Conservation (phyloP, 805 yeast genomes). For the Deakozyma indianensis region DNA sequence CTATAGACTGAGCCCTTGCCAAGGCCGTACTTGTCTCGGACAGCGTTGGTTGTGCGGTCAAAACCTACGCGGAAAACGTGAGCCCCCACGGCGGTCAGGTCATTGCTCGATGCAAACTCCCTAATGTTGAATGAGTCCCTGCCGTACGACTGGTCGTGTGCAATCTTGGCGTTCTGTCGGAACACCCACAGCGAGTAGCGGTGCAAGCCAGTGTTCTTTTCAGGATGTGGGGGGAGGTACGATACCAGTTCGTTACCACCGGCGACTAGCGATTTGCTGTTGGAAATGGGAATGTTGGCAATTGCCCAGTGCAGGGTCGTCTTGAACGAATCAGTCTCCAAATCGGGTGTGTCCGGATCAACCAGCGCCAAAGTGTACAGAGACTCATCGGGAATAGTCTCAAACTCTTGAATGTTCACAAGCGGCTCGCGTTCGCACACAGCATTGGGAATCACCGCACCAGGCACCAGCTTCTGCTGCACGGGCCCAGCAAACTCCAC, state of each 20-base stretch:
- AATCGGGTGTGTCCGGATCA: slow-evolving; percentile 84
- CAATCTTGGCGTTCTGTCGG: slow-evolving; percentile 37
- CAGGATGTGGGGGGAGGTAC: slow-evolving; percentile 77
- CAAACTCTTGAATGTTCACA: slow-evolving; percentile 62
- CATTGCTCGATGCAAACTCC: slow-evolving; percentile 38
- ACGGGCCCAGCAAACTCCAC: slow-evolving; percentile 33
- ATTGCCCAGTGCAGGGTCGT: slow-evolving; percentile 72
- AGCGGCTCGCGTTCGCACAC: slow-evolving; percentile 69
- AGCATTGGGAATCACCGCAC: slow-evolving; percentile 54
- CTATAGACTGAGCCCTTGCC: slow-evolving; percentile 55
- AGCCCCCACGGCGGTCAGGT: slow-evolving; percentile 73
- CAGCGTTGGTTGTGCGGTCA: slow-evolving; percentile 57
- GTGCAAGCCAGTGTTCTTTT: slow-evolving; percentile 71
- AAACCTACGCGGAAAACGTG: slow-evolving; percentile 79
- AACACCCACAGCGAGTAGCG: slow-evolving; percentile 85
- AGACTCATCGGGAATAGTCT: slow-evolving; percentile 29
- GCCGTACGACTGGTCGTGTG: slow-evolving; percentile 12
- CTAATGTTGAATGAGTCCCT: slow-evolving; percentile 60
- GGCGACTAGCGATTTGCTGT: slow-evolving; percentile 34
- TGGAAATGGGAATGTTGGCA: slow-evolving; percentile 45
- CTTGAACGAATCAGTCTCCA: slow-evolving; percentile 48
- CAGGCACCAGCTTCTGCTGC: slow-evolving; percentile 62
- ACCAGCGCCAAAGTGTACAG: slow-evolving; percentile 68
- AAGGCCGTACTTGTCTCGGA: slow-evolving; percentile 62
- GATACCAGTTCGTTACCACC: slow-evolving; percentile 34